Evolutionary conservation across 495 filamentous ascomycete species (phyloP).

Genomic region (Penicillium ucsense): DNA sequence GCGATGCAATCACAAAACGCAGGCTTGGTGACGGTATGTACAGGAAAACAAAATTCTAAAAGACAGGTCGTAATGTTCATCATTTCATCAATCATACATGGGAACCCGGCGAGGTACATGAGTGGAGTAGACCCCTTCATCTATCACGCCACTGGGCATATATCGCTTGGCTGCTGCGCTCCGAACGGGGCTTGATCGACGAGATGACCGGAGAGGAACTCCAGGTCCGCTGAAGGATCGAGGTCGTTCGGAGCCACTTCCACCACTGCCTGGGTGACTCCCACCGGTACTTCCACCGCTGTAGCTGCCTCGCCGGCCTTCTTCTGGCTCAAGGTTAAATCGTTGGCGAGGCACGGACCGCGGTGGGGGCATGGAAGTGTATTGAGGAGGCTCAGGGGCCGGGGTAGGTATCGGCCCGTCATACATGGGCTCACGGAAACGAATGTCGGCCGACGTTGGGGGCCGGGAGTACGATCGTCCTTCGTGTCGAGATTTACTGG

Average conservation of each 20-base stretch:
- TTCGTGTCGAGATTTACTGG: constrained; percentile 13
- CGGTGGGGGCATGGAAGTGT: constrained; percentile 12
- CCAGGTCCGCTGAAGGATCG: constrained; percentile 17
- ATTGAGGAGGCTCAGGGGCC: constrained; percentile 18
- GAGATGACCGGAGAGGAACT: constrained; percentile 1
- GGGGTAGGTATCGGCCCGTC: constrained; percentile 13
- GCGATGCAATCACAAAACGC: background rate
- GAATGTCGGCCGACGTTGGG: constrained; percentile 2
- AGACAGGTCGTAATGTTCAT: background rate
- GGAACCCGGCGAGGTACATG: constrained; percentile 9
- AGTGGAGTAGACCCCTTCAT: constrained; percentile 7
- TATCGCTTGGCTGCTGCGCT: constrained; percentile 13
- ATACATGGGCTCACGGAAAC: constrained; percentile 26
- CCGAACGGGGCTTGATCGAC: constrained; percentile 10
- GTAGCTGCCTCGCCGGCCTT: constrained; percentile 16
- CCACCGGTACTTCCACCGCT: constrained; percentile 12
- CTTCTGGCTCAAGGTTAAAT: constrained; percentile 11
- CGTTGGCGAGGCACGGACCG: constrained; percentile 13
- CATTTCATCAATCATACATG: constrained; percentile 9
- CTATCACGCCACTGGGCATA: constrained; percentile 7
- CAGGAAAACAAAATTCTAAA: background rate
- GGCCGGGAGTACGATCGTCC: constrained; percentile 19
- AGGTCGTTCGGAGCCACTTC: constrained; percentile 18
- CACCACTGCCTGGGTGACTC: constrained; percentile 16
- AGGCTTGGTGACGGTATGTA: background rate